Evolutionary conservation across 2,329 filamentous ascomycete species (phyloP), one percentile per base, ranked within the genome.

Genomic region (Epicoccum sorghinum): DNA sequence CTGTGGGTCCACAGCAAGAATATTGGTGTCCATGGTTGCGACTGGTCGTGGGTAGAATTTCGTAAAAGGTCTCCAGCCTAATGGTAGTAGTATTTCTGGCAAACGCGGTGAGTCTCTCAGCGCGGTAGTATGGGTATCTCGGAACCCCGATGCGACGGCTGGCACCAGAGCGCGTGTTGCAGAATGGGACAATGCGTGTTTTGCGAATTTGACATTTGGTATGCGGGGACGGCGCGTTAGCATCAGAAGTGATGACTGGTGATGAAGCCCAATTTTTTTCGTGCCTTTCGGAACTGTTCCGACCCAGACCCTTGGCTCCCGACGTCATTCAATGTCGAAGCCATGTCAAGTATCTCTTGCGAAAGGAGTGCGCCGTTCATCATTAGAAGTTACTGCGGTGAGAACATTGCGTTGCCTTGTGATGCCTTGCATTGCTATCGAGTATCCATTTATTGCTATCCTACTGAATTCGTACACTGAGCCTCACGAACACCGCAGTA

Each of bases 1-100:
- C 14, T 68, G 64, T 4, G 76, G 69, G 52, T 79, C 72, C 13
- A 80, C 72, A 3, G 76, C 68, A 27, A 79, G 59, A 13, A 77
- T 74, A 6, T 63, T 46, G 10, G 78, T 79, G 29, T 74, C 63
- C 71, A 73, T 74, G 7, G 45, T 62, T 36, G 40, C 38, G n/a
- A 24, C 8, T 2, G 30, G 29, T 23, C 7, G 52, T 23, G 50
- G 24, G 54, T 60, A 55, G 3, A 37, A 46, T 5, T 32, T 14
- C 18, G 33, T 23, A 8, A 47, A 18, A 18, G 35, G 43, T 22
- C 13, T 29, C 4, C 25, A 27, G 9, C 13, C n/a, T 7, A 29
- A 29, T 36, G 40, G 27, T 25, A 38, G 35, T 32, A 14, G n/a
- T 24, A 35, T 4, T 25, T 29, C 23, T 7, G 54, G 41, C 7